phyloP scores from a whole-genome alignment of 1,284 basidiomycete species.

The Rhizoctonia solani region DNA sequence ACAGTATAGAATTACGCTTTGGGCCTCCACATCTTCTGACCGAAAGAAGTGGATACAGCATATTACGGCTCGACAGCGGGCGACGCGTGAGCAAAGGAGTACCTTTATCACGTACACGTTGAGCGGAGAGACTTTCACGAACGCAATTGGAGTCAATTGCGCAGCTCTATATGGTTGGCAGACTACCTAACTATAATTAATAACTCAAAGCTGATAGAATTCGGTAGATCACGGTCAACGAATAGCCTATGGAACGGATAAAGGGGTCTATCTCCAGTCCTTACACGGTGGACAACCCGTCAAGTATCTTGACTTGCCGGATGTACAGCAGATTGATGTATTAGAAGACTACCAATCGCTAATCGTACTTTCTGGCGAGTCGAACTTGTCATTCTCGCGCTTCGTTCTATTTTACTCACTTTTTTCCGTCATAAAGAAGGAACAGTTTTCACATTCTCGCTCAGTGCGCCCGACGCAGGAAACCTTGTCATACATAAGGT shows the following conservation, averaged over 20 bases:
- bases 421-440: constrained; percentile 62
- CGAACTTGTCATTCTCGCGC: too few species aligned
- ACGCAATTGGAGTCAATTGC: constrained; percentile 85
- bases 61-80: constrained; percentile 88
- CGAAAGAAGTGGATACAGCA: constrained; percentile 95
- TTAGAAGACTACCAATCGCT: constrained; percentile 95
- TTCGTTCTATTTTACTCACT: neutral
- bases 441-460: constrained; percentile 93
- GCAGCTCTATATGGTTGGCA: constrained; percentile 90
- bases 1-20: constrained; percentile 84
- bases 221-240: constrained; percentile 79
- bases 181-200: neutral
- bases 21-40: constrained; percentile 84
- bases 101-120: constrained; percentile 87
- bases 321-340: constrained; percentile 94
- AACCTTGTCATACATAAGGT: too few species aligned
- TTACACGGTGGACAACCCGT: constrained; percentile 79
- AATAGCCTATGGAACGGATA: constrained; percentile 95
- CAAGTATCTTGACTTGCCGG: constrained; percentile 85
- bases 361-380: constrained; percentile 88
- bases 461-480: too few species aligned
- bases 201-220: neutral
- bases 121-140: constrained; percentile 86
- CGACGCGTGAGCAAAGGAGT: constrained; percentile 79
- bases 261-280: constrained; percentile 94